These are phyloP conservation scores for Neurospora sp. DNA, from an alignment of 495 filamentous ascomycete species.

Conservation along the genomic window DNA sequence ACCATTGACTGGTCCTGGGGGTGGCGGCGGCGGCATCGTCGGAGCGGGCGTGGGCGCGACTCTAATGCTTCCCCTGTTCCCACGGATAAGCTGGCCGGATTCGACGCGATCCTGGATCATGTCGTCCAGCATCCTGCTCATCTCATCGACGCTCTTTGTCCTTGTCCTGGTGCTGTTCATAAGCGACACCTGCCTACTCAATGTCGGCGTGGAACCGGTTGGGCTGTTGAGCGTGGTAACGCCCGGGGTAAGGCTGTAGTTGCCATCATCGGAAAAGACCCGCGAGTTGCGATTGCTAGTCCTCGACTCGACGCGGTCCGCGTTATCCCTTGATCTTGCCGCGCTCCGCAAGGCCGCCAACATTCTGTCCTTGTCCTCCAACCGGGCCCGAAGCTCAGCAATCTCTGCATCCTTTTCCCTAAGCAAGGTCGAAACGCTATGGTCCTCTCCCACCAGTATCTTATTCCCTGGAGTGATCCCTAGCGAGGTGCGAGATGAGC, in stretches of 20 bases:
- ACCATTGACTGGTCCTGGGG: background rate
- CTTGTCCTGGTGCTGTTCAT: slow-evolving; percentile 31
- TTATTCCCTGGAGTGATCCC: slow-evolving; percentile 50
- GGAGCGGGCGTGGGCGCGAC: slow-evolving; percentile 24
- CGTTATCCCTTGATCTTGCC: slow-evolving; percentile 74
- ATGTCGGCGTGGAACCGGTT: slow-evolving; percentile 24
- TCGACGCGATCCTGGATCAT: slow-evolving; percentile 88
- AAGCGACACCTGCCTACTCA: slow-evolving; percentile 26
- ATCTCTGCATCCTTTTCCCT: slow-evolving; percentile 94
- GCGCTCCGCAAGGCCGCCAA: slow-evolving; percentile 78
- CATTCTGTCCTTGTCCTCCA: slow-evolving; percentile 97
- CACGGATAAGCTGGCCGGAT: slow-evolving; percentile 51
- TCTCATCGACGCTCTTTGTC: slow-evolving; percentile 67
- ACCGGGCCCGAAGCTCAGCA: slow-evolving; percentile 71
- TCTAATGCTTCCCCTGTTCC: slow-evolving; percentile 46
- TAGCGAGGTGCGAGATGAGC: slow-evolving; percentile 74
- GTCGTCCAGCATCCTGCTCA: slow-evolving; percentile 82
- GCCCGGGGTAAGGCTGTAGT: slow-evolving; percentile 20
- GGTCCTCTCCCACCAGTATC: slow-evolving; percentile 55
- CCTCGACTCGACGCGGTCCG: slow-evolving; percentile 44
- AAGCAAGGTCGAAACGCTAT: slow-evolving; percentile 54
- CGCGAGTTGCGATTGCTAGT: slow-evolving; percentile 36
- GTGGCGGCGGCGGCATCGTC: background rate
- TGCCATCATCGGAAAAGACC: slow-evolving; percentile 7
- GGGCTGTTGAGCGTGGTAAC: slow-evolving; percentile 25